phyloP scores from a whole-genome alignment of 2,329 filamentous ascomycete species.

The Penicillium oxalicum region DNA sequence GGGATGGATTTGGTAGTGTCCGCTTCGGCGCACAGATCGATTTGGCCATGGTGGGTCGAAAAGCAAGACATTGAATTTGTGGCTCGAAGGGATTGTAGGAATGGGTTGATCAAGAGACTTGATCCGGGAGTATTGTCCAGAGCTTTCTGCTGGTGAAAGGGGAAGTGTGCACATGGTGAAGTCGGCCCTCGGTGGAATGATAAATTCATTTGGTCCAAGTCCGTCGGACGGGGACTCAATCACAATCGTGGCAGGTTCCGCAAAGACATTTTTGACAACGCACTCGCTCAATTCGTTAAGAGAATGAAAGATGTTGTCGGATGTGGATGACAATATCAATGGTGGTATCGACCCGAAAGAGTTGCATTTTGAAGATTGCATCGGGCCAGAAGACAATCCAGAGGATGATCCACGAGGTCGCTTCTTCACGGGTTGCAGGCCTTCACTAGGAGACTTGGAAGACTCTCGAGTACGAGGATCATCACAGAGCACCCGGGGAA shows the following conservation, averaged over 20 bases:
- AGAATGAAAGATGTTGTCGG: constrained; percentile 26
- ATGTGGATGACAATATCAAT: constrained; percentile 28
- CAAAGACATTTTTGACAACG: constrained; percentile 29
- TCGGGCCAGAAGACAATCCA: too few species aligned
- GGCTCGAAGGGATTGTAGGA: constrained; percentile 17
- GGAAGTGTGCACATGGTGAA: constrained; percentile 42
- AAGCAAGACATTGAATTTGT: constrained; percentile 53
- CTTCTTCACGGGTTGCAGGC: not conserved
- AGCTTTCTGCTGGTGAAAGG: constrained; percentile 11
- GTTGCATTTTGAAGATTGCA: not conserved
- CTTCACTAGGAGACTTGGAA: too few species aligned
- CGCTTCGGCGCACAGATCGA: constrained; percentile 50
- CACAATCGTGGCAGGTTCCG: constrained; percentile 8
- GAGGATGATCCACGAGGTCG: not conserved
- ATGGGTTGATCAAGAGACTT: constrained; percentile 14
- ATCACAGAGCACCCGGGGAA: constrained; percentile 15
- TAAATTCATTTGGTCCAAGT: constrained; percentile 16
- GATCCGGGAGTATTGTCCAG: not conserved
- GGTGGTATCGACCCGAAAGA: constrained; percentile 17
- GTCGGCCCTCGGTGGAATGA: constrained; percentile 45
- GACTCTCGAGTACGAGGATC: not conserved
- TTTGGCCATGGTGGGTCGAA: constrained; percentile 62
- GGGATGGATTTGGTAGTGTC: constrained; percentile 40
- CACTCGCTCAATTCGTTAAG: constrained; percentile 18
- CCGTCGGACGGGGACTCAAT: constrained; percentile 7